Percentiles rank a stretch among this genome's conserved stretches.
Evolutionary conservation across 2,329 filamentous ascomycete species (phyloP).

Genomic region (Chrysoporthe deuterocubensis): DNA sequence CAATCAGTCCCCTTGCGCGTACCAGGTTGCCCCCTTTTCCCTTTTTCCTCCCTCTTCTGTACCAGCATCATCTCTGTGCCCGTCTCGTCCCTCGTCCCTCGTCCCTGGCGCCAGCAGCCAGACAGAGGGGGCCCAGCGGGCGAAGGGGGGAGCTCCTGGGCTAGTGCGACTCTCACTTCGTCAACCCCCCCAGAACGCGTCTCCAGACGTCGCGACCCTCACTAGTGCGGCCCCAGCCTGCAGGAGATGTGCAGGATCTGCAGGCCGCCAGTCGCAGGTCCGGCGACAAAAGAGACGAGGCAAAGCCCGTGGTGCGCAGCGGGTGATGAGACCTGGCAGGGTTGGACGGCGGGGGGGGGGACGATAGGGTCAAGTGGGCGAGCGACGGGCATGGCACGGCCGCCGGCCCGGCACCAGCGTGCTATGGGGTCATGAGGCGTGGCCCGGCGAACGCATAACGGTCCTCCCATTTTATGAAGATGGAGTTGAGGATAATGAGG

Average conservation of each 20-base stretch:
- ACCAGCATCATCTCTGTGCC: no score
- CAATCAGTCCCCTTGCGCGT: conserved; percentile 10
- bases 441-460: neutral
- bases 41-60: neutral
- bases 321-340: neutral
- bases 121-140: neutral
- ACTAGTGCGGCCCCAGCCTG: neutral
- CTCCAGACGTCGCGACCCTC: neutral
- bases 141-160: conserved; percentile 9
- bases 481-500: conserved; percentile 20
- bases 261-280: conserved; percentile 8
- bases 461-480: conserved; percentile 12
- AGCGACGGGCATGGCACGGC: no score
- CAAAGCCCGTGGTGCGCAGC: neutral
- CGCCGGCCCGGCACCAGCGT: no score
- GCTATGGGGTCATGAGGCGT: no score
- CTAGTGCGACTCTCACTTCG: conserved; percentile 8
- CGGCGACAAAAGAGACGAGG: neutral
- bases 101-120: no score
- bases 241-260: conserved; percentile 16
- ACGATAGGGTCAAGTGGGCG: neutral
- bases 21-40: conserved; percentile 12
- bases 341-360: neutral
- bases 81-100: conserved; percentile 1
- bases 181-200: neutral